These are phyloP conservation scores for Aspergillus leporis DNA, from an alignment of 495 filamentous ascomycete genomes.

Conservation along the genomic window DNA sequence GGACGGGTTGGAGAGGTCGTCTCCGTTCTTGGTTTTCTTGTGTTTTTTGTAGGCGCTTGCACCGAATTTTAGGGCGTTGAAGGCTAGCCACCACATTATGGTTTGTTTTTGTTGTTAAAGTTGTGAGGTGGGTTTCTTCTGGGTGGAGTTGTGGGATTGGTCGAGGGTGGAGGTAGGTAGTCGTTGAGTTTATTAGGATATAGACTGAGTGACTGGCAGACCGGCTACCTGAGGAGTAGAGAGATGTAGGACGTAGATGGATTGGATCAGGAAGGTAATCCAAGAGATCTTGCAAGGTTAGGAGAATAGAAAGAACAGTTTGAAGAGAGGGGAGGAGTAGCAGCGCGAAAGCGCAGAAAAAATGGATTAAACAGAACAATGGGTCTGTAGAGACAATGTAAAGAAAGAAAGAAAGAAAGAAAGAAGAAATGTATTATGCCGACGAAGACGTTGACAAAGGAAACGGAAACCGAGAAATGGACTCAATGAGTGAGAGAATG, in stretches of 20 bases:
- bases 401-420: conserved; percentile 14
- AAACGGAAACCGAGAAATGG: no score
- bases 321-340: conserved; percentile 23
- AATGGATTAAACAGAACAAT: neutral
- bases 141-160: conserved; percentile 2
- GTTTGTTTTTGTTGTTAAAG: conserved; percentile 12
- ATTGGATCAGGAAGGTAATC: neutral
- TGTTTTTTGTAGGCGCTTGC: conserved; percentile 33
- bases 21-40: conserved; percentile 28
- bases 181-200: neutral
- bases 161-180: conserved; percentile 1
- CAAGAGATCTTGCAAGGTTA: neutral
- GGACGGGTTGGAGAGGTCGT: conserved; percentile 11
- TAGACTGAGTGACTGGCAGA: neutral
- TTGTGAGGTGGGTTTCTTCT: no score
- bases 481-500: no score
- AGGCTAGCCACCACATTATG: conserved; percentile 32
- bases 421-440: neutral
- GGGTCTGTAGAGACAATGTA: neutral
- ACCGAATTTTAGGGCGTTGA: conserved; percentile 34
- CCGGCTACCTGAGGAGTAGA: neutral
- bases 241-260: neutral
- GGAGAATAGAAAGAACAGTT: conserved; percentile 4
- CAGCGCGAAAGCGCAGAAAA: neutral
- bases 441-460: no score